Percentiles rank a stretch among this genome's conserved stretches.
Conservation (phyloP, 1,139 yeast species). For the Candida smagusa region DNA sequence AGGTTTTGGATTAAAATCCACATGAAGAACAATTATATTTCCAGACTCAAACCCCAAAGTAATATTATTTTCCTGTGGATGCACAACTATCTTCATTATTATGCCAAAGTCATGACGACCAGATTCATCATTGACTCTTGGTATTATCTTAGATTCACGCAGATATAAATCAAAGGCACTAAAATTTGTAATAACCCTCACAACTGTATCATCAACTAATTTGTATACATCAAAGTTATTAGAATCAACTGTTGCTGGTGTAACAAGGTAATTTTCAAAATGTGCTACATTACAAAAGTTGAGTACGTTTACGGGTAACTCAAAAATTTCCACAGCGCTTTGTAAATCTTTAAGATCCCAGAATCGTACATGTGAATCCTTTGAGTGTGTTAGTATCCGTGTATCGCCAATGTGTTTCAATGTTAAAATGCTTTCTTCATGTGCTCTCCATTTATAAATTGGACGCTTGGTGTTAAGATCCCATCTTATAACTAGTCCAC, state of each 20-base stretch:
- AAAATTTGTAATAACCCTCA: slow-evolving; percentile 27
- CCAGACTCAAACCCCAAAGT: slow-evolving; percentile 61
- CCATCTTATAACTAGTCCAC: slow-evolving; percentile 54
- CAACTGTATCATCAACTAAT: slow-evolving; percentile 21
- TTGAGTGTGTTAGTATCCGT: slow-evolving; percentile 48
- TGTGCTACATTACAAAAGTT: slow-evolving; percentile 54
- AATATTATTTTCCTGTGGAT: slow-evolving; percentile 20
- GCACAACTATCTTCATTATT: slow-evolving; percentile 47
- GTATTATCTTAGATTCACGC: slow-evolving; percentile 5
- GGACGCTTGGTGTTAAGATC: slow-evolving; percentile 44
- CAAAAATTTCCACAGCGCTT: slow-evolving; percentile 13
- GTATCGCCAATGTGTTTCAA: slow-evolving; percentile 37
- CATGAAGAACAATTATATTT: slow-evolving; percentile 33
- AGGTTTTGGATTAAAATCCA: slow-evolving; percentile 12
- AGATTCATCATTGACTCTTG: slow-evolving; percentile 3
- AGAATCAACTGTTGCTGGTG: slow-evolving; percentile 55
- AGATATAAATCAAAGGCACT: slow-evolving; percentile 18
- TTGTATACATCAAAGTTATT: slow-evolving; percentile 51
- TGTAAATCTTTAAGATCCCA: slow-evolving; percentile 36
- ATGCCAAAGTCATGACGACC: slow-evolving; percentile 48
- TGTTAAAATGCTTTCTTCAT: slow-evolving; percentile 42
- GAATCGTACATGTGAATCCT: slow-evolving; percentile 48
- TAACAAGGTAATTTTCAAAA: slow-evolving; percentile 27
- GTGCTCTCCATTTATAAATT: slow-evolving; percentile 47
- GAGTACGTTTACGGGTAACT: slow-evolving; percentile 53